These are phyloP conservation scores for Geotrichum macrosporum DNA, from an alignment of 1,139 yeast species.

Conservation along the genomic window DNA sequence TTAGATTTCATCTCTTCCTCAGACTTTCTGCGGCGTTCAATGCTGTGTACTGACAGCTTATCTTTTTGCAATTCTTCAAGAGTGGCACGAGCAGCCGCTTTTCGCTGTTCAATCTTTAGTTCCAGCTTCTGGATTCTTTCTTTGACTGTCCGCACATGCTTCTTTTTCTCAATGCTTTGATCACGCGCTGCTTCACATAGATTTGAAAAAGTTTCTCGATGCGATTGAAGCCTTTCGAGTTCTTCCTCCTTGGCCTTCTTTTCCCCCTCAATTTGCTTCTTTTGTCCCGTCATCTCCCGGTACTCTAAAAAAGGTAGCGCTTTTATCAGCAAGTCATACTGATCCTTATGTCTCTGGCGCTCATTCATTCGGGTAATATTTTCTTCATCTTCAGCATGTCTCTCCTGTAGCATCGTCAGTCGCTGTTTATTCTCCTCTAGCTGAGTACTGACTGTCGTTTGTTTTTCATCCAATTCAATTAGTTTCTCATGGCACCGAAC, in stretches of 20 bases:
- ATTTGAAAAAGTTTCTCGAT: not conserved
- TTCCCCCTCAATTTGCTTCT: slow-evolving; percentile 20
- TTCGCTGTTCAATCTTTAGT: not conserved
- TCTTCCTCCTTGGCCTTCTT: slow-evolving; percentile 22
- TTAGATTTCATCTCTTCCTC: not conserved
- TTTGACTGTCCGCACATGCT: not conserved
- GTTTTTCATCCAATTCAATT: slow-evolving; percentile 48
- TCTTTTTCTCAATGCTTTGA: not conserved
- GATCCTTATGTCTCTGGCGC: slow-evolving; percentile 7
- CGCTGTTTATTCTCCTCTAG: slow-evolving; percentile 33
- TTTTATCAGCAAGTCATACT: slow-evolving; percentile 6
- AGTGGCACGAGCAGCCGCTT: not conserved
- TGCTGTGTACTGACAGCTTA: not conserved
- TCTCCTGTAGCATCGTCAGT: slow-evolving; percentile 28
- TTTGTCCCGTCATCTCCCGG: slow-evolving; percentile 23
- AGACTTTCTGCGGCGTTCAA: not conserved
- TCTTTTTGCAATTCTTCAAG: not conserved
- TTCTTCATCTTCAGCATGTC: slow-evolving; percentile 27
- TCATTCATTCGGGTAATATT: slow-evolving; percentile 24
- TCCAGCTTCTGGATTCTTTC: not conserved
- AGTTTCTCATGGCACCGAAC: slow-evolving; percentile 54
- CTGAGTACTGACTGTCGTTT: slow-evolving; percentile 35
- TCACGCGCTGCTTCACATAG: not conserved
- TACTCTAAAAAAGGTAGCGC: slow-evolving; percentile 21
- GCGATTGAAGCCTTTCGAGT: slow-evolving; percentile 25